Percentiles rank a stretch among this genome's conserved stretches.
These are phyloP conservation scores for Zygotorulaspora florentina DNA, from an alignment of 805 yeast genomes.

Conservation along the genomic window DNA sequence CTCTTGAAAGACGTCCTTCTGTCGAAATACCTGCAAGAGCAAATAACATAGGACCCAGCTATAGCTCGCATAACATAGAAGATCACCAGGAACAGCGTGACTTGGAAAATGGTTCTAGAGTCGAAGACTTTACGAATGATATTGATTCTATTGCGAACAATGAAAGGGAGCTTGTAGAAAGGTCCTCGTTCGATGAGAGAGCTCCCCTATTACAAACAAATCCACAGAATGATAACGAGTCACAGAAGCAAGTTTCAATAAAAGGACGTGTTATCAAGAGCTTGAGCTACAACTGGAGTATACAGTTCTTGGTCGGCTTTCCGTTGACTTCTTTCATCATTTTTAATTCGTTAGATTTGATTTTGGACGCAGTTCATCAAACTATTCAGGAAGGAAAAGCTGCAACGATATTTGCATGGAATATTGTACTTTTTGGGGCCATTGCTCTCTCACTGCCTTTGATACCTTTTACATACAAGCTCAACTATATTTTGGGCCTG, in stretches of 20 bases:
- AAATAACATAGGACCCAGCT: neutral
- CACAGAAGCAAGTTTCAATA: slow-evolving; percentile 11
- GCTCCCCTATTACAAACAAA: slow-evolving; percentile 33
- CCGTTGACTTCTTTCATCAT: slow-evolving; percentile 60
- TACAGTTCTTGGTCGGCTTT: slow-evolving; percentile 64
- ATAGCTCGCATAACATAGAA: slow-evolving; percentile 9
- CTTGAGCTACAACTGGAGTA: slow-evolving; percentile 72
- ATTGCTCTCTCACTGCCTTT: slow-evolving; percentile 46
- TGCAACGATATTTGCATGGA: slow-evolving; percentile 40
- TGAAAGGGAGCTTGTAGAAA: slow-evolving; percentile 1
- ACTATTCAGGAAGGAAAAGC: slow-evolving; percentile 61
- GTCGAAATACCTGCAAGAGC: neutral
- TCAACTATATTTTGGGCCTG: slow-evolving; percentile 49
- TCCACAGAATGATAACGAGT: neutral
- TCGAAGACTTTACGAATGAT: neutral
- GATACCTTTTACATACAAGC: slow-evolving; percentile 65
- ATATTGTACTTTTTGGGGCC: slow-evolving; percentile 35
- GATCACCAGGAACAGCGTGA: slow-evolving; percentile 3
- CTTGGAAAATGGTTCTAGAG: neutral
- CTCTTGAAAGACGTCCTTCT: slow-evolving; percentile 3
- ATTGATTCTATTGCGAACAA: neutral
- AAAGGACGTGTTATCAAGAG: neutral
- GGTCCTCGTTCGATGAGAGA: slow-evolving; percentile 24
- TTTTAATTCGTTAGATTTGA: slow-evolving; percentile 47
- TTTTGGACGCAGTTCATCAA: slow-evolving; percentile 63